Base-by-base conservation (phyloP, 2,329 filamentous ascomycete genomes). In the Arthrinium puccinioides region DNA sequence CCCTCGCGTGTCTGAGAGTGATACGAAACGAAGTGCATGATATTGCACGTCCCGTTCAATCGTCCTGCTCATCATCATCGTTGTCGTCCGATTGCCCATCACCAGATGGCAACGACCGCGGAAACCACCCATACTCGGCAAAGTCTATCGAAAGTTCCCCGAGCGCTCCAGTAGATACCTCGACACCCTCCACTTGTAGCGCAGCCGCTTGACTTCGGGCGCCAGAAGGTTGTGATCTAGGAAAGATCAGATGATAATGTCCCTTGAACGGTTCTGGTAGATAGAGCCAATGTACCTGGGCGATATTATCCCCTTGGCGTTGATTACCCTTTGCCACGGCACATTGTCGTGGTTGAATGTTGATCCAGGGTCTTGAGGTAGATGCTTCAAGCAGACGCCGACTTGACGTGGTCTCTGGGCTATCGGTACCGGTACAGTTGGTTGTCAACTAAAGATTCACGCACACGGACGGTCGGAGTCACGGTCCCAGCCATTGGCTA, bases 311-410 rank as follows among this genome's bases (percentile, higher is more conserved):
- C 90, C 89, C 61, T 85, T 90, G 11, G 86, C 67, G 59, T 90
- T 95, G 56, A 97, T 84, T 42, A 97, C 86, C 40, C 92, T 72
- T 66, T 97, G 90, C 90, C 90, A 97, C 0, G 90, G 90, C 4
- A 97, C 90, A 46, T 83, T 96, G 18, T 67, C 69, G 41, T 74
- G 69, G 58, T 95, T 82, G 63, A 83, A 94, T 40, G 61, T 69
- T 38, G 56, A 46, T 0, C 64, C 57, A 0, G 66, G 51, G 40
- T 75, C 69, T 6, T 63, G 54, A 2, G 88, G 76, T 10, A 97
- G 77, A 56, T 95, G 82, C 59, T 95, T 96, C 19, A 97, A 74
- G 59, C 85, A 94, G 32, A 92, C 72, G 37, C 90, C 90, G 6
- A 97, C 89, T 63, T 97, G 90, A 40, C 89, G 77, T 2, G 82